Conservation (phyloP, 192 early-diverging fungal species). For the Spinellus fusiger region DNA sequence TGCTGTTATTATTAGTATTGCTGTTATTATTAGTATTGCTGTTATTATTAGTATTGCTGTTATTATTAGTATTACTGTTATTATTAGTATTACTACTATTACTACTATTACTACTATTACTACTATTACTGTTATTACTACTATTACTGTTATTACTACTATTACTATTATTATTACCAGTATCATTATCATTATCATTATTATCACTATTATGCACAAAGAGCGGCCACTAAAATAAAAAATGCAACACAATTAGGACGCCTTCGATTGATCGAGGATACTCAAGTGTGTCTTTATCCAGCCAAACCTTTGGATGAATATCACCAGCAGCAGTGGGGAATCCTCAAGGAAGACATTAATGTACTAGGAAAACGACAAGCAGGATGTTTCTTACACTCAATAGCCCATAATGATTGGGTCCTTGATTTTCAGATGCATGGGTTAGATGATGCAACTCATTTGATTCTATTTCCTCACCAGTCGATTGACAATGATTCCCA, state of each 20-base stretch:
- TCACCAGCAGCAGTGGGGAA: slow-evolving; percentile 25
- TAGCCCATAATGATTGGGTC: slow-evolving; percentile 30
- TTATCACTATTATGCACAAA: too few relatives aligned
- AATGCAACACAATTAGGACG: slow-evolving; percentile 29
- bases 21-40: too few relatives aligned
- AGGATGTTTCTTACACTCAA: slow-evolving; percentile 21
- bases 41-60: too few relatives aligned
- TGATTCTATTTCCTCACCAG: slow-evolving; percentile 23
- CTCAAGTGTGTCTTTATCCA: slow-evolving; percentile 27
- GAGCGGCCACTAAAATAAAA: too few relatives aligned
- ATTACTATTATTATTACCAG: not conserved
- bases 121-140: too few relatives aligned
- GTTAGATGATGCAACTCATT: not conserved
- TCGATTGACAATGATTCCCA: slow-evolving; percentile 29
- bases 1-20: too few relatives aligned
- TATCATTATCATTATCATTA: too few relatives aligned
- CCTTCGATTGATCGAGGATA: slow-evolving; percentile 34
- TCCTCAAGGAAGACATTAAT: slow-evolving; percentile 9
- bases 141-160: too few relatives aligned
- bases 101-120: too few relatives aligned
- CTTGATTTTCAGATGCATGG: slow-evolving; percentile 15
- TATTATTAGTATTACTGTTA: too few relatives aligned
- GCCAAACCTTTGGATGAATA: slow-evolving; percentile 24
- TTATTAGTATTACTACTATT: too few relatives aligned
- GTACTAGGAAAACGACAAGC: slow-evolving; percentile 8